Evolutionary conservation across 306 rosid species (phyloP).

Genomic region (Mimosa pudica): DNA sequence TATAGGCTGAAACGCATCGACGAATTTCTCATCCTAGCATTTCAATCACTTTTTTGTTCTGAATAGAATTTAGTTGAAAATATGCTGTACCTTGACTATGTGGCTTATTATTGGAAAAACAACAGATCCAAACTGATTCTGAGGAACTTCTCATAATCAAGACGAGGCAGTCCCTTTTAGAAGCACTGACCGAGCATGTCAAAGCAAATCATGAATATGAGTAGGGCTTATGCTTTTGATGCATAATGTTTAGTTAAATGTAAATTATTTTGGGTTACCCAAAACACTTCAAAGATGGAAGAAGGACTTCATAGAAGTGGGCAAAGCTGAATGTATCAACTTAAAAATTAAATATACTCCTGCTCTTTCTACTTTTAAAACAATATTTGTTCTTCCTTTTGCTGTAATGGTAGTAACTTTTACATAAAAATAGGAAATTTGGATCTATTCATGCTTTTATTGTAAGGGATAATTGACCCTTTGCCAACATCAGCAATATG

Average conservation of each 20-base stretch:
- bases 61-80: background rate
- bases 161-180: constrained; percentile 26
- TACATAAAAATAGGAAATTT: background rate
- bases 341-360: background rate
- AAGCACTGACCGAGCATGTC: constrained; percentile 37
- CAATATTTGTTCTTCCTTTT: background rate
- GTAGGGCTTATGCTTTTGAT: constrained; percentile 41
- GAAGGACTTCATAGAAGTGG: background rate
- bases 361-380: background rate
- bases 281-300: background rate
- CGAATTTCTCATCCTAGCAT: constrained; percentile 1
- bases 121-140: constrained; percentile 47
- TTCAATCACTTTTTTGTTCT: background rate
- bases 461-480: background rate
- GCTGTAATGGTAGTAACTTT: background rate
- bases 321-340: background rate
- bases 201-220: constrained; percentile 68
- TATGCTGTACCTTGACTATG: constrained; percentile 12
- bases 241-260: background rate
- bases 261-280: background rate
- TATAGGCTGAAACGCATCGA: background rate
- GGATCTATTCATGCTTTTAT: background rate
- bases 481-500: background rate
- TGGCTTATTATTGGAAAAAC: constrained; percentile 12
- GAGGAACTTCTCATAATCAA: constrained; percentile 28